Base-by-base conservation (phyloP, 345 rosid species). In the Linum usitatissimum region DNA sequence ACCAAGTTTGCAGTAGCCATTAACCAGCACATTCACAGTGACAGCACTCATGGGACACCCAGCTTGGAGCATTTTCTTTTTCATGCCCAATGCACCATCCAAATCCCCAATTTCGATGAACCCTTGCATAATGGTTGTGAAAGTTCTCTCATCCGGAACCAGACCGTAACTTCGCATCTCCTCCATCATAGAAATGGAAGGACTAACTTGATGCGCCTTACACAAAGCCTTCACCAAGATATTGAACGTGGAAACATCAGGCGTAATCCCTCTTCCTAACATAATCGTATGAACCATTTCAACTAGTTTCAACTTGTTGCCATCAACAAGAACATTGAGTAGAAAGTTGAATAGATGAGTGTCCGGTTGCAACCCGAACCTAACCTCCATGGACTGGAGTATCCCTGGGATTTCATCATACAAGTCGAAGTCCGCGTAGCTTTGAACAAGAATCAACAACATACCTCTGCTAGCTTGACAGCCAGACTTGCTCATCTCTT, bases 61-160 rank as follows among this genome's bases (percentile, higher is more conserved):
- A 36, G 66, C 68, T 23, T 59, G 85, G 68, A 56, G 75, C 96
- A 89, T 84, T 7, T 78, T 83, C 58, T 76, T 91, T 67, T 72
- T 81, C 38, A 89, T 69, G 64, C 91, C 82, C 70, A 87, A 64
- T 1, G 98, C 98, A 51, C 88, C 88, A 68, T 80, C 81, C 68
- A 89, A 66, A 64, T 89, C 78, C 0, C 96, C 96, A 68, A 87
- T 93, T 70, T 85, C 91, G 12, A 89, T 83, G 68, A 71, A 85
- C 19, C 97, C 98, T 63, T 89, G 90, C 89, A 92, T 92, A 60
- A 92, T 65, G 1, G 94, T 92, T 1, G 91, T 89, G 73, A 83
- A 89, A 0, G 95, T 85, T 69, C 79, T 85, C 86, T 92, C 95
- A 57, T 89, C 97, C 0, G 95, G 97, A 3, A 62, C 72, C 49